Evolutionary conservation across 2,329 filamentous ascomycete genomes (phyloP).

Genomic region (Beauveria pseudobassiana): DNA sequence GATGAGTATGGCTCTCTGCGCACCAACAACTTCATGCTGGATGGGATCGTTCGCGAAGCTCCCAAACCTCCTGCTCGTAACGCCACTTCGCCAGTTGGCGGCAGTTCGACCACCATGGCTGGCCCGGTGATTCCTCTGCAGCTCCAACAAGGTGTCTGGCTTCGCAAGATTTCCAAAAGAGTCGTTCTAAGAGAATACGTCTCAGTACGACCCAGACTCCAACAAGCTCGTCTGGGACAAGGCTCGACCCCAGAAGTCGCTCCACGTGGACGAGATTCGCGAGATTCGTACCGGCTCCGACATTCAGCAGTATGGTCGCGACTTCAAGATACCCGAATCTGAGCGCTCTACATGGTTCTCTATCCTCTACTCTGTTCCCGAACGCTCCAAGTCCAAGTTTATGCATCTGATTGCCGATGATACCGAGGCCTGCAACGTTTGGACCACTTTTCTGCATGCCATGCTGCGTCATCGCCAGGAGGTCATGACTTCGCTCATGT

Average conservation of each 20-base stretch:
- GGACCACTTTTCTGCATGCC: constrained; percentile 76
- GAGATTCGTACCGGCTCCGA: constrained; percentile 80
- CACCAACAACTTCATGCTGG: constrained; percentile 32
- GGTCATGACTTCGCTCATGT: constrained; percentile 81
- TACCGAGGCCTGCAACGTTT: constrained; percentile 62
- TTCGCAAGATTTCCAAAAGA: constrained; percentile 85
- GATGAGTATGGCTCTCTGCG: constrained; percentile 34
- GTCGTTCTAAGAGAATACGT: constrained; percentile 60
- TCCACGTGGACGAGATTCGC: constrained; percentile 93
- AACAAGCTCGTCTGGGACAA: constrained; percentile 87
- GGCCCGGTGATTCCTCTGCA: constrained; percentile 70
- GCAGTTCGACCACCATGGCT: constrained; percentile 37
- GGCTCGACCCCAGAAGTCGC: constrained; percentile 67
- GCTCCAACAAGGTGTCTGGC: constrained; percentile 68
- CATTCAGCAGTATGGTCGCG: constrained; percentile 81
- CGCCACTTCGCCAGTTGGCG: constrained; percentile 38
- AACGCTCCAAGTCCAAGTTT: constrained; percentile 74
- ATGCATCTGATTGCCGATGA: constrained; percentile 82
- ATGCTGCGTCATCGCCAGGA: constrained; percentile 82
- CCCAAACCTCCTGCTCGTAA: constrained; percentile 32
- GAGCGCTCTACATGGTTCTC: constrained; percentile 76
- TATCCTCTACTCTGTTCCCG: constrained; percentile 75
- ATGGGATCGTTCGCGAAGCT: constrained; percentile 38
- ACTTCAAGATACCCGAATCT: constrained; percentile 62
- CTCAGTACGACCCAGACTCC: constrained; percentile 72